Percentiles rank a stretch among this genome's conserved stretches.
phyloP scores from a whole-genome alignment of 768 basidiomycete genomes.

The Termitomyces sp. region DNA sequence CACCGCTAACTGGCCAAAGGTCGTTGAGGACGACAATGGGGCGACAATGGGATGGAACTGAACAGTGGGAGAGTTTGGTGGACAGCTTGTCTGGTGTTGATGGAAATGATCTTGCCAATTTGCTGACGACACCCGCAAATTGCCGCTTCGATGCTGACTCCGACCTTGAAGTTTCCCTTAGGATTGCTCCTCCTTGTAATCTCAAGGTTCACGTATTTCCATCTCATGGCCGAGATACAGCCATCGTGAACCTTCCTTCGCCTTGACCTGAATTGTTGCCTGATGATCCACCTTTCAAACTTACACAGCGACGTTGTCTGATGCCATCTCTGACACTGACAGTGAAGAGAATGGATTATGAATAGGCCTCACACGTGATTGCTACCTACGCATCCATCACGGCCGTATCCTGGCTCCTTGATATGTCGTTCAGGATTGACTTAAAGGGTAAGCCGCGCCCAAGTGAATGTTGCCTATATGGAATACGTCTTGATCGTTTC shows the following conservation, averaged over 20 bases:
- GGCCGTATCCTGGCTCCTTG: not conserved
- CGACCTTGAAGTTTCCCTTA: constrained; percentile 1
- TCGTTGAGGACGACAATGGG: constrained; percentile 21
- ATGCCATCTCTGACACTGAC: not conserved
- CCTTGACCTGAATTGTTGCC: not conserved
- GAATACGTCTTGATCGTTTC: not conserved
- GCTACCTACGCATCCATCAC: not conserved
- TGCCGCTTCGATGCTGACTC: constrained; percentile 15
- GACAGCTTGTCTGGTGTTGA: constrained; percentile 19
- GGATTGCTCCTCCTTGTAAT: not conserved
- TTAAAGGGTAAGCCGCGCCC: not conserved
- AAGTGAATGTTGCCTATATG: not conserved
- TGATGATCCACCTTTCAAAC: not conserved
- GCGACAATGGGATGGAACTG: constrained; percentile 17
- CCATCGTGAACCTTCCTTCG: not conserved
- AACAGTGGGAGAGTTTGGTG: constrained; percentile 22
- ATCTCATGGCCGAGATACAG: not conserved
- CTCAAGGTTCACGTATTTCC: not conserved
- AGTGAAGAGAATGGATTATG: not conserved
- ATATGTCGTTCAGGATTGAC: not conserved
- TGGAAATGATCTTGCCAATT: constrained; percentile 21
- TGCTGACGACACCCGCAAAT: constrained; percentile 20
- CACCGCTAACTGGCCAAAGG: constrained; percentile 9
- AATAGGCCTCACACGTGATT: not conserved
- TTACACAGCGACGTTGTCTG: not conserved